Base-by-base conservation (phyloP, 176 grass and related monocot genomes). In the Aegilops tauschii region DNA sequence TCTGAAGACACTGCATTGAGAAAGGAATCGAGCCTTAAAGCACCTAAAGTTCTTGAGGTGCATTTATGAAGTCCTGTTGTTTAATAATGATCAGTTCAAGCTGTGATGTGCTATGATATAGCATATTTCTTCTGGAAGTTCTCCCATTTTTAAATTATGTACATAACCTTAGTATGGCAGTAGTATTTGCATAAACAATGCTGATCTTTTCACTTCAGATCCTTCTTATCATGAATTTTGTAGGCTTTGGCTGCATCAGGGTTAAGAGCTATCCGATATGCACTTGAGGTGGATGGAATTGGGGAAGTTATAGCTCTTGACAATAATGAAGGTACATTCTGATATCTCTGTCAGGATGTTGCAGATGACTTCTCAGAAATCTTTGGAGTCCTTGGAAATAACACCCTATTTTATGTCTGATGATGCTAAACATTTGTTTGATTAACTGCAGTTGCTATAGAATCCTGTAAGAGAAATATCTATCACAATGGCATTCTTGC, bases 191-290 rank as follows among this genome's bases (percentile, higher is more conserved):
- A 68, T 76, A 69, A 30, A 25, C 44, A 67, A 13, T 76, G 16
- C n/a, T 39, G 12, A 58, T 31, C 36, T 28, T 76, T 81, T 39
- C 25, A 29, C 23, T 86, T 54, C 21, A 6, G 23, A 76, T 34
- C 83, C 44, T 66, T 84, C 14, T 80, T 80, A 9, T 77, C 25
- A 79, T 72, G 63, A 74, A 11, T 82, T 74, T 82, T 80, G 59
- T 74, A 89, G 90, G 90, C 87, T 80, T 86, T 92, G 59, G 73
- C 90, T 86, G 90, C 90, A 62, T 92, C 90, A 12, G 90, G 90
- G 20, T 83, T 92, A 83, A 83, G 87, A 89, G 84, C 87, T 18
- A 77, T 86, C 39, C 65, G 90, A 45, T 89, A 92, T 32, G 90
- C 90, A 30, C 74, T 77, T 86, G 90, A 92, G 65, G 87, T 92